Percentiles rank a stretch among this genome's conserved stretches.
Conservation (phyloP, 129 eudicot species). For the Flaveria sonorensis region DNA sequence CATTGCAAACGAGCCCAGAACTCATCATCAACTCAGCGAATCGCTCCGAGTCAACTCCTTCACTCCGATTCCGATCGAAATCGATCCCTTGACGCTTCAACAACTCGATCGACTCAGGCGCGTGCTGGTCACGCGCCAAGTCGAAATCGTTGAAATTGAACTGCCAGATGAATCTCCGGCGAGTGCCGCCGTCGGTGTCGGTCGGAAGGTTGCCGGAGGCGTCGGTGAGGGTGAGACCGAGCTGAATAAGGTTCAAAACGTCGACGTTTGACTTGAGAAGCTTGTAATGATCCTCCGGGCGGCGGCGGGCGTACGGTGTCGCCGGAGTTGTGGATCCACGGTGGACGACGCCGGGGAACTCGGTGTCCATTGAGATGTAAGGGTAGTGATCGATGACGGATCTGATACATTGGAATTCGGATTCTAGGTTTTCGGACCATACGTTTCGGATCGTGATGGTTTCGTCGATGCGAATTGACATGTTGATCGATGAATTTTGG, state of each 20-base stretch:
- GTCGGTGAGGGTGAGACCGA: constrained; percentile 73
- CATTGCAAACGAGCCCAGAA: constrained; percentile 67
- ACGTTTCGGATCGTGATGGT: constrained; percentile 62
- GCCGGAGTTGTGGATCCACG: neutral
- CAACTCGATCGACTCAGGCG: constrained; percentile 65
- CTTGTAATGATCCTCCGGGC: constrained; percentile 52
- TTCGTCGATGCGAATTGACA: constrained; percentile 31
- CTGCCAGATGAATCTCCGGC: constrained; percentile 60
- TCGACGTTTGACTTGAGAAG: constrained; percentile 73
- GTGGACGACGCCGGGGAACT: constrained; percentile 71
- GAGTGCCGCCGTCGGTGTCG: constrained; percentile 39
- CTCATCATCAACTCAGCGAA: constrained; percentile 80
- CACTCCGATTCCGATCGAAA: constrained; percentile 47
- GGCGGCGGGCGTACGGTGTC: constrained; percentile 4
- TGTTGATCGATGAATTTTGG: neutral
- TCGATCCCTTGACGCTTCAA: constrained; percentile 67
- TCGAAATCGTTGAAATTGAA: constrained; percentile 76
- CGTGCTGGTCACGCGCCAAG: constrained; percentile 58
- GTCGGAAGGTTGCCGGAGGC: constrained; percentile 67
- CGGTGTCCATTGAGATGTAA: constrained; percentile 86
- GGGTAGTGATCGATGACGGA: constrained; percentile 56
- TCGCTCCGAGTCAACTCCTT: constrained; percentile 62
- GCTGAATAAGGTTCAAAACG: constrained; percentile 63
- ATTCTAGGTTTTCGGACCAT: constrained; percentile 62
- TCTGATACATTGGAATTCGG: constrained; percentile 57